A percentile compares a stretch with the other conserved stretches of the same genome.
Conservation (phyloP, 768 basidiomycete genomes). For the Boletales sp. region DNA sequence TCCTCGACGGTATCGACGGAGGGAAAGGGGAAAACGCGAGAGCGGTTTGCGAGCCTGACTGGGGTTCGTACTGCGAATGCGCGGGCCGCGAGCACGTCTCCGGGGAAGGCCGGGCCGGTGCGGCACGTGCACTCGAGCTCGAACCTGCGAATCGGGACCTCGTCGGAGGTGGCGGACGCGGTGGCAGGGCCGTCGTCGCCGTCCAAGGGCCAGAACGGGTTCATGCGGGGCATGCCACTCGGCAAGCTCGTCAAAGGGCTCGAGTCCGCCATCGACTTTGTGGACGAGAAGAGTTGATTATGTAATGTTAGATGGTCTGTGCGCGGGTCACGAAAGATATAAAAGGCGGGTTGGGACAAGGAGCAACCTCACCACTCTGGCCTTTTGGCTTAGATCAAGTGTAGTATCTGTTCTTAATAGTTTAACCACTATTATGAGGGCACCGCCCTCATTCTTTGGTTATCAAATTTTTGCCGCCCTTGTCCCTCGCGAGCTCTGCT, state of each 20-base stretch:
- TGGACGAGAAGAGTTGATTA: slow-evolving; percentile 26
- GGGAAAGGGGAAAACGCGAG: slow-evolving; percentile 8
- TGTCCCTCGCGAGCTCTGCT: slow-evolving; percentile 10
- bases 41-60: neutral
- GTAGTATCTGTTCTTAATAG: slow-evolving; percentile 73
- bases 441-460: slow-evolving; percentile 53
- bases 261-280: slow-evolving; percentile 41
- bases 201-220: slow-evolving; percentile 25
- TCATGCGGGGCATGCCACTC: slow-evolving; percentile 33
- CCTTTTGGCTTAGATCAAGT: slow-evolving; percentile 77
- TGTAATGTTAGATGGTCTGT: slow-evolving; percentile 13
- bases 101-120: neutral
- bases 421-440: slow-evolving; percentile 55
- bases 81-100: slow-evolving; percentile 1
- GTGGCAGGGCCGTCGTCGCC: slow-evolving; percentile 12
- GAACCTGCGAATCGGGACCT: slow-evolving; percentile 17
- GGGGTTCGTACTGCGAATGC: neutral
- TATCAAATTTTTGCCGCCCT: slow-evolving; percentile 40
- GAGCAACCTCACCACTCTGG: slow-evolving; percentile 30
- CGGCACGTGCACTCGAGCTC: slow-evolving; percentile 26
- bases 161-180: slow-evolving; percentile 12
- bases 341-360: neutral
- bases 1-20: slow-evolving; percentile 24
- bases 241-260: slow-evolving; percentile 35
- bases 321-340: slow-evolving; percentile 3